Evolutionary conservation across 768 basidiomycete species (phyloP).

Genomic region (Collybia sordida): DNA sequence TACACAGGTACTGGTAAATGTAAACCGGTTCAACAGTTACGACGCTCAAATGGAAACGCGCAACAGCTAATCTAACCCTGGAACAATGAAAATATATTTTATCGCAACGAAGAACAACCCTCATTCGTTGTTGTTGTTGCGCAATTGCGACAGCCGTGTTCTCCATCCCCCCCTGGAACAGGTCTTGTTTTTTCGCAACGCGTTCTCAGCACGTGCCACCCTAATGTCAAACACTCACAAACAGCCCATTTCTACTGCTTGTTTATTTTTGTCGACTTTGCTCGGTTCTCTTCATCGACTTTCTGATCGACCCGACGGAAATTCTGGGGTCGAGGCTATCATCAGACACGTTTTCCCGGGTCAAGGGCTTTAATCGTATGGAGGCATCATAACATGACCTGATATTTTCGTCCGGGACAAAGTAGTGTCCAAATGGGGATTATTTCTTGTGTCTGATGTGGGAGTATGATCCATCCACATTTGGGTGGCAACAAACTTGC

Average conservation of each 20-base stretch:
- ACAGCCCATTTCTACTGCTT: no score
- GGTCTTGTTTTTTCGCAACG: constrained; percentile 6
- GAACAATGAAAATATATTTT: no score
- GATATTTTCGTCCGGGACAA: constrained; percentile 27
- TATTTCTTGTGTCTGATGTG: constrained; percentile 1
- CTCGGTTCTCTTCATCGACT: background rate
- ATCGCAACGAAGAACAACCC: no score
- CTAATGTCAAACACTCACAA: background rate
- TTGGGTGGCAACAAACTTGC: constrained; percentile 20
- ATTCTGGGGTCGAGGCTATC: background rate
- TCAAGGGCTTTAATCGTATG: background rate
- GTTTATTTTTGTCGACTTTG: no score
- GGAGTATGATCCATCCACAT: constrained; percentile 6
- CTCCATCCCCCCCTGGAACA: background rate
- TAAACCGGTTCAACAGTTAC: no score
- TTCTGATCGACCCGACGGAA: background rate
- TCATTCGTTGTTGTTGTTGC: no score
- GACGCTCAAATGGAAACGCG: no score
- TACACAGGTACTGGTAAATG: no score
- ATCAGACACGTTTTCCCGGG: constrained; percentile 4
- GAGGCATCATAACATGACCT: constrained; percentile 13
- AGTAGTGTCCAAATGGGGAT: constrained; percentile 31
- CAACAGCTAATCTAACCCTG: no score
- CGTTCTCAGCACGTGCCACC: constrained; percentile 2
- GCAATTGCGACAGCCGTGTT: background rate